A percentile compares a stretch with the other conserved stretches of the same genome.
Conservation (phyloP, 2,329 filamentous ascomycete species). For the Fusarium nygamai region DNA sequence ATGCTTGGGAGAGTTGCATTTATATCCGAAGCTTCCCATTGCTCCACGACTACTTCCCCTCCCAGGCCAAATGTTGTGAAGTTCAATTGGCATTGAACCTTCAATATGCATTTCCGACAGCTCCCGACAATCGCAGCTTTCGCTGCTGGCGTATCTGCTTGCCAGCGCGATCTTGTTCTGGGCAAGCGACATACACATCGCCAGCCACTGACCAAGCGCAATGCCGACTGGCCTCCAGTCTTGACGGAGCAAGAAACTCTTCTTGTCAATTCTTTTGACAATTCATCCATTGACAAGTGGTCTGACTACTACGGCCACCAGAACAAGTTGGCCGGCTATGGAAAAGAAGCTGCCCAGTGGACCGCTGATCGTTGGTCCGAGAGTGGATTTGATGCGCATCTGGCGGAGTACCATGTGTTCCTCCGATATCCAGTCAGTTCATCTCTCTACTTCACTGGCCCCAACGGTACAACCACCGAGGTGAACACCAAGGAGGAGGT, state of each 20-base stretch:
- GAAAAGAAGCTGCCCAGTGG: conserved; percentile 52
- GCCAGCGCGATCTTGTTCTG: conserved; percentile 44
- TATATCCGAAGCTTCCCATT: conserved; percentile 25
- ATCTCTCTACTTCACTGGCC: conserved; percentile 53
- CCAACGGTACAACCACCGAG: conserved; percentile 63
- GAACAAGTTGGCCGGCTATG: conserved; percentile 51
- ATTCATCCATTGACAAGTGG: conserved; percentile 51
- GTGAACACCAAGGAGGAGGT: conserved; percentile 78
- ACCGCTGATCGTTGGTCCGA: conserved; percentile 51
- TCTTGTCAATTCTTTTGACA: conserved; percentile 51
- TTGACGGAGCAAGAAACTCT: conserved; percentile 48
- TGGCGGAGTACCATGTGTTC: conserved; percentile 65
- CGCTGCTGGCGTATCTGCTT: conserved; percentile 41
- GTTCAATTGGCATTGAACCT: background rate
- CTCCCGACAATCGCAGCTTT: conserved; percentile 32
- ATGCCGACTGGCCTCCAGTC: conserved; percentile 49
- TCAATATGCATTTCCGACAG: conserved; percentile 32
- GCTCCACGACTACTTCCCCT: background rate
- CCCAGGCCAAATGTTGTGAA: background rate
- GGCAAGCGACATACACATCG: conserved; percentile 46
- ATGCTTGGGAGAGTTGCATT: conserved; percentile 18
- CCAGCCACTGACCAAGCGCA: conserved; percentile 45
- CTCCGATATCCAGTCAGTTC: conserved; percentile 69
- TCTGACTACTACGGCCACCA: conserved; percentile 53
- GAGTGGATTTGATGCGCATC: conserved; percentile 47